A percentile compares a stretch with the other conserved stretches of the same genome.
These are phyloP conservation scores for Candida nitratophila DNA, from an alignment of 805 yeast species.

Conservation along the genomic window DNA sequence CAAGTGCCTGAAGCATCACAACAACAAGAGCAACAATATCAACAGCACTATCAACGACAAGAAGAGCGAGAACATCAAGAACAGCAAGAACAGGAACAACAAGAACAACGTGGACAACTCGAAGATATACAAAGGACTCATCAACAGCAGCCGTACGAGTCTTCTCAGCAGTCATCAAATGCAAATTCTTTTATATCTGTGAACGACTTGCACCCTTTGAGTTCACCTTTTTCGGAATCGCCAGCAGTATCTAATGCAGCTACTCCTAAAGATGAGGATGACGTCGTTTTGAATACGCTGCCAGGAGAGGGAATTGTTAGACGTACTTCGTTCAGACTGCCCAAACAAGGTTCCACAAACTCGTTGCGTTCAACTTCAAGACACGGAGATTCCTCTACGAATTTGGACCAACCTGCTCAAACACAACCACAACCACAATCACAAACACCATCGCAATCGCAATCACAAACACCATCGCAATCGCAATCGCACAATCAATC, in stretches of 20 bases:
- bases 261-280: constrained; percentile 7
- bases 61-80: too few relatives aligned
- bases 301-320: constrained; percentile 10
- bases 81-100: too few relatives aligned
- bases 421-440: neutral
- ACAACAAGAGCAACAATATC: neutral
- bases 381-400: neutral
- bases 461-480: neutral
- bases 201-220: neutral
- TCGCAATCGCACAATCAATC: neutral
- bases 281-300: neutral
- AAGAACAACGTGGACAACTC: too few relatives aligned
- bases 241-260: constrained; percentile 11
- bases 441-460: neutral
- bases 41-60: neutral
- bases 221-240: constrained; percentile 1
- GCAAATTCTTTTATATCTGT: neutral
- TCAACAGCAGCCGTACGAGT: constrained; percentile 6
- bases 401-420: neutral
- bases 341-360: constrained; percentile 7
- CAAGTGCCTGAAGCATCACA: neutral
- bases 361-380: neutral
- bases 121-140: too few relatives aligned
- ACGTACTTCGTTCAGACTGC: constrained; percentile 19
- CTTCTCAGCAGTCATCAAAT: neutral